Base-by-base conservation (phyloP, 1,139 yeast genomes). In the Geotrichum phurueaensis region DNA sequence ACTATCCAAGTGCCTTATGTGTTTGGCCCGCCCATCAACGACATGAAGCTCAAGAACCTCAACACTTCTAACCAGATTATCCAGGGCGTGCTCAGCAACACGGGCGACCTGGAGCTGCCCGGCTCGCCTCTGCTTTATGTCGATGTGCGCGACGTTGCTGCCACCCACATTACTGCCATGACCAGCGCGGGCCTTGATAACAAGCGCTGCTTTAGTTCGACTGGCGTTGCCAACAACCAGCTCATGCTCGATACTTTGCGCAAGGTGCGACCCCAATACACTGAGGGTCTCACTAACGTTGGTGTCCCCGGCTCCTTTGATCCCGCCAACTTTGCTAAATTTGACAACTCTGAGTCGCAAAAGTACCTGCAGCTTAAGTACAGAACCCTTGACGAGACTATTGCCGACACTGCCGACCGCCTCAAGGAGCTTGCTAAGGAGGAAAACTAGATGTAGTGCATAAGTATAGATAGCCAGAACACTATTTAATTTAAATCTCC, bases 1-100 rank as follows among this genome's bases (percentile, higher is more conserved):
- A 73, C 81, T 1, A 73, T 81, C 22, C 74, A 74, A 62, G 84
- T 85, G 15, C 75, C 76, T 1, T 75, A 69, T 59, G 79, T 80
- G 2, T 76, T 78, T 66, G 85, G 85, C n/a, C 85, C 85, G 45
- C 70, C 65, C 65, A 70, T 66, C 64, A 71, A 12, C 66, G 70
- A 33, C 63, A 65, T 57, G 23, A 64, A 62, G 27, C 58, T 66
- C 15, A 70, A 68, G 15, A 63, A 64, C 25, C 62, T 74, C 60
- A 71, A 72, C 65, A 69, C 74, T 1, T 72, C 76, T 10, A 55
- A 27, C 31, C 58, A 23, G 13, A 18, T 45, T 7, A 13, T 58
- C 43, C 33, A 58, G 25, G n/a, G 33, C 15, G 57, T 58, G n/a
- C 43, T 70, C 60, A 68, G 68, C 9, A 29, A 47, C 23, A 25